Evolutionary conservation across 176 grass and related monocot genomes (phyloP), one percentile per base, ranked within the genome.

Genomic region (Juncus effusus): DNA sequence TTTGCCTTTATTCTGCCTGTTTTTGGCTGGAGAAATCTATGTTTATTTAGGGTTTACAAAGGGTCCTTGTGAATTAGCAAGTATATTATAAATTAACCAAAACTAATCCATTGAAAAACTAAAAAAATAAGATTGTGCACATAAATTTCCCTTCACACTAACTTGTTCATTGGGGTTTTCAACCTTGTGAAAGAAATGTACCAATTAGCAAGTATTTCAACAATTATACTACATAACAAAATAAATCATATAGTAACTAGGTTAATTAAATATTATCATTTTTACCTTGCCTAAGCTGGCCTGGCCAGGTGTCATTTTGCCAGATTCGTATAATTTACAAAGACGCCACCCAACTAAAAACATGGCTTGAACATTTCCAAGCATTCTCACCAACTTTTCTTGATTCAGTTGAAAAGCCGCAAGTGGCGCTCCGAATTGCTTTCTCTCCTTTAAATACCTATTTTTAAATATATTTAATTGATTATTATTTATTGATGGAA

Each of bases 361-460:
- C 92, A 96, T 96, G 63, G 87, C 92, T 63, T 96, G 87, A 58
- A 91, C 85, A 59, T 96, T 96, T 38, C 92, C 87, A 36, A 96
- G 92, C 87, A 96, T 96, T 36, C 87, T 80, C 40, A 88, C 87
- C 35, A 96, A 87, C 78, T 96, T 96, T 80, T 96, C 92, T 86
- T 96, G 92, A 65, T 96, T 96, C 9, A 96, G 65, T 72, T 96
- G 92, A 79, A 96, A 96, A 54, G 92, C 79, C 56, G 92, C 92
- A 56, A 91, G 54, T 10, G 92, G 92, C 45, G 82, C 92, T 80
- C 92, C 92, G 59, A 96, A 96, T 67, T 91, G 92, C 10, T 91
- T 91, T 50, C 87, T 85, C 76, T 96, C 92, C 78, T 86, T 88
- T 66, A 96, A 79, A 79, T 96, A 96, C 74, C 92, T 96, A 70